Evolutionary conservation across 2,329 filamentous ascomycete genomes (phyloP), one percentile per base, ranked within the genome.

Genomic region (Cytospora piceicola): DNA sequence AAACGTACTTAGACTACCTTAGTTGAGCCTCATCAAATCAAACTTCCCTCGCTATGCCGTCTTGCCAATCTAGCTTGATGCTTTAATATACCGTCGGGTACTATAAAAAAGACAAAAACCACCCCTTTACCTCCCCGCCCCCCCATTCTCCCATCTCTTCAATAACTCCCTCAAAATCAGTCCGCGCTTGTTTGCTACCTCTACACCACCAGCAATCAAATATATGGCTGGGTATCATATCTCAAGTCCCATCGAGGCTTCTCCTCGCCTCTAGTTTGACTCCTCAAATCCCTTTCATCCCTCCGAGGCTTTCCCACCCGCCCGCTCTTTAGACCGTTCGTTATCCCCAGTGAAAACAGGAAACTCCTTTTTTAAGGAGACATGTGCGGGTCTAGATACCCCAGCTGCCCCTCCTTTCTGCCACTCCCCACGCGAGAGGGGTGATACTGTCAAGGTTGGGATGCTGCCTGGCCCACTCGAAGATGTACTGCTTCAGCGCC

Each of bases 381-480:
- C 60, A 17, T 20, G 17, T 20, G 24, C 6, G 20, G 27, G 30
- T 49, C 72, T 71, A 91, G 65, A 90, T 84, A 52, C 89, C 90
- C 90, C 90, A 93, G 72, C 90, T 92, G 64, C 90, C 90, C 73
- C 86, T 79, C 67, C 88, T 79, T 67, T 87, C 88, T 63, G 83
- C 80, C 57, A 91, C 85, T 15, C 90, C 90, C 90, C 90, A 92
- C 5, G 85, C 85, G 69, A 86, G 77, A 3, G 85, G 81, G 62
- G 83, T 82, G 69, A 86, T 81, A 64, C 82, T 80, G 70, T 87
- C 83, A 76, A 95, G 87, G 68, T 87, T 84, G 6, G 93, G 92
- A 75, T 96, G 92, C 77, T 97, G 93, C 64, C 90, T 84, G 29
- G 91, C 94, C 94, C 94, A 98, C 76, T 97, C 93, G 46, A 84